Evolutionary conservation across 768 basidiomycete species (phyloP).

Genomic region (Coprinopsis sp.): DNA sequence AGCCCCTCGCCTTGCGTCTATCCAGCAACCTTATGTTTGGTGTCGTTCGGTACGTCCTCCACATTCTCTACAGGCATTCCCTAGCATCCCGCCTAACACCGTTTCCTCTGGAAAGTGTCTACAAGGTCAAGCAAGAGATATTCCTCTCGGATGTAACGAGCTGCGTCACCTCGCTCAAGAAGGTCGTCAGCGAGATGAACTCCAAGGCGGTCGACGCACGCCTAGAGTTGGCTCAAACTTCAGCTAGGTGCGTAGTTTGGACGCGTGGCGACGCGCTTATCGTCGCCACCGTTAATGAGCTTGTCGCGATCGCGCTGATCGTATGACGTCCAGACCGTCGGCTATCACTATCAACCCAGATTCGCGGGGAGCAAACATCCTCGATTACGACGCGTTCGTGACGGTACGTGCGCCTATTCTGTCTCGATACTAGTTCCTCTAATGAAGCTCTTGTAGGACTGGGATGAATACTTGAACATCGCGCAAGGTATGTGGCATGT

Average conservation of each 20-base stretch:
- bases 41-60: conserved; percentile 61
- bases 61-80: neutral
- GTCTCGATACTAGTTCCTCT: conserved; percentile 16
- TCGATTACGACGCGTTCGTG: conserved; percentile 66
- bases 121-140: conserved; percentile 76
- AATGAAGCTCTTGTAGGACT: conserved; percentile 37
- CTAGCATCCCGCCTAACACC: too few relatives aligned
- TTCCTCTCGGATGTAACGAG: conserved; percentile 75
- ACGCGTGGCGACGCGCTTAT: too few relatives aligned
- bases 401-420: conserved; percentile 31
- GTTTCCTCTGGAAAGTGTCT: too few relatives aligned
- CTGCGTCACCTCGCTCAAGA: conserved; percentile 75
- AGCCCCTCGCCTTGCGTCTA: conserved; percentile 80
- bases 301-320: too few relatives aligned
- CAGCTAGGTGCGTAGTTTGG: conserved; percentile 45
- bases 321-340: conserved; percentile 33
- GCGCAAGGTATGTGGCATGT: conserved; percentile 28
- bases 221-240: conserved; percentile 69
- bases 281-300: too few relatives aligned
- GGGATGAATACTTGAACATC: conserved; percentile 58
- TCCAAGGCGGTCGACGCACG: conserved; percentile 42
- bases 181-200: conserved; percentile 66
- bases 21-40: conserved; percentile 90
- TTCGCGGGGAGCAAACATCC: conserved; percentile 40
- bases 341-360: conserved; percentile 51